Conservation (phyloP, 2,329 filamentous ascomycete species). For the Alternaria consortialis region DNA sequence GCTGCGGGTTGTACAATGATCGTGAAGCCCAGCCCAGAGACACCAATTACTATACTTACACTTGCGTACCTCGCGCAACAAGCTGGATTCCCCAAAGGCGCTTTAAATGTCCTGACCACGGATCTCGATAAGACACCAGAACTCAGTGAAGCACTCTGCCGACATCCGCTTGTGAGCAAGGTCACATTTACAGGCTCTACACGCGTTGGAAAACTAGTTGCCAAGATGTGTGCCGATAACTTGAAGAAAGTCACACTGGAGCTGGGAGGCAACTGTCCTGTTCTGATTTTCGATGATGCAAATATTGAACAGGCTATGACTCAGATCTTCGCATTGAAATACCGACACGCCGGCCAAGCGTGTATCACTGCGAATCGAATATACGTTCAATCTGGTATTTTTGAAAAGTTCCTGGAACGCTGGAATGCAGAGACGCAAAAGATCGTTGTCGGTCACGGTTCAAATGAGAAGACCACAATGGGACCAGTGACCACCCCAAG, state of each 20-base stretch:
- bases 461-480: slow-evolving; percentile 65
- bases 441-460: slow-evolving; percentile 70
- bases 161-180: slow-evolving; percentile 68
- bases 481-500: slow-evolving; percentile 67
- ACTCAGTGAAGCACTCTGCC: slow-evolving; percentile 64
- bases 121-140: slow-evolving; percentile 64
- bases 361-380: slow-evolving; percentile 73
- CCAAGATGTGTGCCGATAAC: slow-evolving; percentile 66
- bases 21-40: slow-evolving; percentile 55
- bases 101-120: slow-evolving; percentile 69
- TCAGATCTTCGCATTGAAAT: slow-evolving; percentile 61
- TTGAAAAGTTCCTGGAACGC: slow-evolving; percentile 66
- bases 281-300: slow-evolving; percentile 71
- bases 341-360: slow-evolving; percentile 69
- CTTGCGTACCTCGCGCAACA: slow-evolving; percentile 51
- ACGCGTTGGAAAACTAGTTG: slow-evolving; percentile 69
- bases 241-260: slow-evolving; percentile 72
- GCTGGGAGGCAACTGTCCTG: slow-evolving; percentile 71
- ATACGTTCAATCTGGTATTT: slow-evolving; percentile 70
- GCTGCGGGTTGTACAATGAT: slow-evolving; percentile 80
- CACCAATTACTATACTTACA: slow-evolving; percentile 51
- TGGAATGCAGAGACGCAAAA: slow-evolving; percentile 63
- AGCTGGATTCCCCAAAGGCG: slow-evolving; percentile 63
- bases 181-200: slow-evolving; percentile 68
- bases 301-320: slow-evolving; percentile 64